Evolutionary conservation across 805 yeast genomes (phyloP).

Genomic region (Wickerhamomyces rabaulensis): DNA sequence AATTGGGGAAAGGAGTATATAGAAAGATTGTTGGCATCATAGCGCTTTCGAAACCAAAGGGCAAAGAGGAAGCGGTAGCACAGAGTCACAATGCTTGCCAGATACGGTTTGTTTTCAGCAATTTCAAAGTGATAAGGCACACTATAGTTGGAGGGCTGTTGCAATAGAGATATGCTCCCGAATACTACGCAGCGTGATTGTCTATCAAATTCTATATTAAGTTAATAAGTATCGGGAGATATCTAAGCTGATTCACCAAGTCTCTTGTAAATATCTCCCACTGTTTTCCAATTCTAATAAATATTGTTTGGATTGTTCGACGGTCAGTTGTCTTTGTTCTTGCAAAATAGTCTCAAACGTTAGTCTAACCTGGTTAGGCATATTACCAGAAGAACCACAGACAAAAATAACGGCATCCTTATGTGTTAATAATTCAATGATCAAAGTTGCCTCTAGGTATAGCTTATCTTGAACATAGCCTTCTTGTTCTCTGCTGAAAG

Average conservation of each 20-base stretch:
- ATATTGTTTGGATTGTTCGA: conserved; percentile 44
- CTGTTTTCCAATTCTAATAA: conserved; percentile 54
- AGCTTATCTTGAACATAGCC: conserved; percentile 79
- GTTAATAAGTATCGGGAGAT: not conserved
- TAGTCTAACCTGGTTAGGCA: conserved; percentile 87
- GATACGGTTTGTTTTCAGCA: too few species aligned
- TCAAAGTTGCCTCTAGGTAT: conserved; percentile 40
- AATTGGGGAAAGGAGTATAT: too few species aligned
- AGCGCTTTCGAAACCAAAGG: too few species aligned
- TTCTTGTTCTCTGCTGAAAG: conserved; percentile 47
- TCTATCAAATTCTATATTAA: not conserved
- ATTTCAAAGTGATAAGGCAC: too few species aligned
- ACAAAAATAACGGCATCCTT: conserved; percentile 62
- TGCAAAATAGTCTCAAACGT: conserved; percentile 63
- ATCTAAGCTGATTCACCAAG: conserved; percentile 53
- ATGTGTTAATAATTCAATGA: conserved; percentile 50
- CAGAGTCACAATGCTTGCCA: too few species aligned
- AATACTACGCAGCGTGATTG: too few species aligned
- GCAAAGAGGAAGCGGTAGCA: too few species aligned
- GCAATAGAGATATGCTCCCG: too few species aligned
- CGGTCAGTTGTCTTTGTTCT: conserved; percentile 36
- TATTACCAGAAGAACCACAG: conserved; percentile 91
- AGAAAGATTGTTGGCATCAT: too few species aligned
- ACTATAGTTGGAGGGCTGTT: too few species aligned
- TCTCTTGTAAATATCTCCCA: conserved; percentile 77